Conservation (phyloP, 768 basidiomycete species). For the Rhodotorula toruloides region DNA sequence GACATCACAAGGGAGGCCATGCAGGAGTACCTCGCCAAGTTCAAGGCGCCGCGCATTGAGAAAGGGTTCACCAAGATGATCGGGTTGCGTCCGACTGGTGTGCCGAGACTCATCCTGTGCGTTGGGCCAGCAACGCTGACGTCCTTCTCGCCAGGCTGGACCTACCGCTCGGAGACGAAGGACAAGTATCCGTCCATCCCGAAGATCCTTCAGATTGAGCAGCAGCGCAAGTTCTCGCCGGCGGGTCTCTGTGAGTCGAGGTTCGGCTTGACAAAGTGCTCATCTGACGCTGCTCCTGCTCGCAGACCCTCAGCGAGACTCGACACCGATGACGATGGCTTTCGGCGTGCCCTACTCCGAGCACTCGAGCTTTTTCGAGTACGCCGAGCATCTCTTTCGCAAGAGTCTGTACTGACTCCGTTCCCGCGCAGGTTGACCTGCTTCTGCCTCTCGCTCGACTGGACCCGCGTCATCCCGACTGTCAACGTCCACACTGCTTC, state of each 20-base stretch:
- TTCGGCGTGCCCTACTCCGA: slow-evolving; percentile 68
- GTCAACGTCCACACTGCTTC: slow-evolving; percentile 74
- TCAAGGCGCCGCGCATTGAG: slow-evolving; percentile 8
- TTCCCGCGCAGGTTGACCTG: slow-evolving; percentile 57
- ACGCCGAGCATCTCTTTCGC: not conserved
- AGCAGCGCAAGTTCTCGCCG: slow-evolving; percentile 64
- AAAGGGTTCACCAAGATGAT: slow-evolving; percentile 50
- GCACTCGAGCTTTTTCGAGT: slow-evolving; percentile 88
- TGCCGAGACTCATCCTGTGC: slow-evolving; percentile 41
- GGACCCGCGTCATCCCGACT: slow-evolving; percentile 87
- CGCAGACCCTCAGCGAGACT: slow-evolving; percentile 56
- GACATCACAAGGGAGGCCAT: slow-evolving; percentile 71
- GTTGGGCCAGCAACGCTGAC: no score
- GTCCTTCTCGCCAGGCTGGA: slow-evolving; percentile 48
- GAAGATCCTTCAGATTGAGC: slow-evolving; percentile 63
- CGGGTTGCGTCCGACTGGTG: slow-evolving; percentile 84
- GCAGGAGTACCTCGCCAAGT: slow-evolving; percentile 65
- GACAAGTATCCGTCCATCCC: slow-evolving; percentile 61
- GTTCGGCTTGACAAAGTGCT: not conserved
- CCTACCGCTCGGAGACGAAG: slow-evolving; percentile 33
- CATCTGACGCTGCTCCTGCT: slow-evolving; percentile 42
- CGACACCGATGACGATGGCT: slow-evolving; percentile 56
- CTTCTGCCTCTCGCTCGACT: slow-evolving; percentile 82
- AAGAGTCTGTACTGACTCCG: not conserved
- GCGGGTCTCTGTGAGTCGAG: slow-evolving; percentile 43